These are phyloP conservation scores for Colletotrichum lindemuthianum DNA, from an alignment of 2,329 filamentous ascomycete genomes.

Conservation along the genomic window DNA sequence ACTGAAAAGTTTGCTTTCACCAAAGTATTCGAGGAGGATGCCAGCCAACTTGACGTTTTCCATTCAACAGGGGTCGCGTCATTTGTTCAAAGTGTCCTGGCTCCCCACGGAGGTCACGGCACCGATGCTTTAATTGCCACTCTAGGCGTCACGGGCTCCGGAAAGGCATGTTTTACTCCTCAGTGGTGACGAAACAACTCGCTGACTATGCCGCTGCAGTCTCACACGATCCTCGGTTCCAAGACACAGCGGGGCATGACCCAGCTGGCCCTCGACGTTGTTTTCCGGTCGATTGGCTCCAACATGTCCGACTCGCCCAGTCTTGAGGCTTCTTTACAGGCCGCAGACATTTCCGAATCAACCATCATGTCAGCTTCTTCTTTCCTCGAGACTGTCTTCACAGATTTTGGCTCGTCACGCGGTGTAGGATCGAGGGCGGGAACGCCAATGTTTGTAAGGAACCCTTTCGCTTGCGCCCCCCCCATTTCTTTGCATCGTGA, in stretches of 20 bases:
- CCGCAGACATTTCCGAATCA: slow-evolving; percentile 84
- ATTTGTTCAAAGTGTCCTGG: slow-evolving; percentile 84
- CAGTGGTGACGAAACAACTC: neutral
- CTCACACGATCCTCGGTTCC: slow-evolving; percentile 94
- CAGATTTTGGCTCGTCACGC: slow-evolving; percentile 69
- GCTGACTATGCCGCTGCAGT: slow-evolving; percentile 61
- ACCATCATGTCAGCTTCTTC: slow-evolving; percentile 76
- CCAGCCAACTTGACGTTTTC: slow-evolving; percentile 88
- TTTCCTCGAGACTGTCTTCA: slow-evolving; percentile 83
- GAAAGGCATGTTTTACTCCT: slow-evolving; percentile 66
- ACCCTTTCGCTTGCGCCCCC: slow-evolving; percentile 41
- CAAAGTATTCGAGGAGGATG: slow-evolving; percentile 87
- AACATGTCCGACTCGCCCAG: slow-evolving; percentile 72
- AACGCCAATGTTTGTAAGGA: slow-evolving; percentile 75
- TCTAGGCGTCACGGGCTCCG: slow-evolving; percentile 92
- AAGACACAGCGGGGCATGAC: slow-evolving; percentile 87
- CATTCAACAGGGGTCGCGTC: slow-evolving; percentile 78
- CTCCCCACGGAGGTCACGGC: slow-evolving; percentile 76
- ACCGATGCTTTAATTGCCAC: slow-evolving; percentile 92
- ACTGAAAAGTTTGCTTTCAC: slow-evolving; percentile 97
- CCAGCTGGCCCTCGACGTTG: slow-evolving; percentile 88
- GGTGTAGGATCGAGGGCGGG: slow-evolving; percentile 71
- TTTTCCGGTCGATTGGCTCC: slow-evolving; percentile 83
- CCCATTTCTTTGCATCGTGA: slow-evolving; percentile 20
- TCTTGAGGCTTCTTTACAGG: slow-evolving; percentile 77